Percentiles rank a stretch among this genome's conserved stretches.
These are phyloP conservation scores for Eucalyptus polyanthemos DNA, from an alignment of 345 rosid species.

Conservation along the genomic window DNA sequence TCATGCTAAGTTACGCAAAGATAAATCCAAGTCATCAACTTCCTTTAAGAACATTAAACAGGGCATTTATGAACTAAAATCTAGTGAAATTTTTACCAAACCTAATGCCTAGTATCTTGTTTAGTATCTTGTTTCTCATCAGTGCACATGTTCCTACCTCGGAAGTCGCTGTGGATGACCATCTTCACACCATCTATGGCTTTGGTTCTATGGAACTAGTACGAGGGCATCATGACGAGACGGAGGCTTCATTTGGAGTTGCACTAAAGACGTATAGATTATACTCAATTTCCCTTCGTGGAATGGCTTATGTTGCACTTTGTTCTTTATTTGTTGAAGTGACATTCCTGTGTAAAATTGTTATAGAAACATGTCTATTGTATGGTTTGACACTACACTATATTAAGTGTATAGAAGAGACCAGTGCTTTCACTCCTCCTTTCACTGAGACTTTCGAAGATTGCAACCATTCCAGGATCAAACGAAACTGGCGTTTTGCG, in stretches of 20 bases:
- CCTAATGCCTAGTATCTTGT: not conserved
- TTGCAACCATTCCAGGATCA: not conserved
- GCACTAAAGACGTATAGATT: not conserved
- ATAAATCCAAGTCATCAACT: not conserved
- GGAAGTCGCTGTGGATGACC: constrained; percentile 21
- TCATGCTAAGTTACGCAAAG: not conserved
- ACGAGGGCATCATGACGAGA: not conserved
- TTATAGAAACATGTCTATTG: not conserved
- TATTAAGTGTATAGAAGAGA: not conserved
- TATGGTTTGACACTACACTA: not conserved
- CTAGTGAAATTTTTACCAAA: not conserved
- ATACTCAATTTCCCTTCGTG: not conserved
- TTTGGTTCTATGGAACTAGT: constrained; percentile 18
- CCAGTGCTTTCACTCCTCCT: not conserved
- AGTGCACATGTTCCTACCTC: constrained; percentile 15
- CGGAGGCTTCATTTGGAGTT: not conserved
- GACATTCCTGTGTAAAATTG: not conserved
- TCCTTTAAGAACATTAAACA: not conserved
- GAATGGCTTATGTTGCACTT: not conserved
- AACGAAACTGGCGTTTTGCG: not conserved
- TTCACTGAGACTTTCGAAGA: not conserved
- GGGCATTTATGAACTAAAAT: not conserved
- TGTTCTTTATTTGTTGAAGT: not conserved
- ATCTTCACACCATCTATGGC: constrained; percentile 6
- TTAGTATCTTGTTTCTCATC: not conserved